Evolutionary conservation across 2,329 filamentous ascomycete species (phyloP), one percentile per base, ranked within the genome.

Genomic region (Talaromyces sp.): DNA sequence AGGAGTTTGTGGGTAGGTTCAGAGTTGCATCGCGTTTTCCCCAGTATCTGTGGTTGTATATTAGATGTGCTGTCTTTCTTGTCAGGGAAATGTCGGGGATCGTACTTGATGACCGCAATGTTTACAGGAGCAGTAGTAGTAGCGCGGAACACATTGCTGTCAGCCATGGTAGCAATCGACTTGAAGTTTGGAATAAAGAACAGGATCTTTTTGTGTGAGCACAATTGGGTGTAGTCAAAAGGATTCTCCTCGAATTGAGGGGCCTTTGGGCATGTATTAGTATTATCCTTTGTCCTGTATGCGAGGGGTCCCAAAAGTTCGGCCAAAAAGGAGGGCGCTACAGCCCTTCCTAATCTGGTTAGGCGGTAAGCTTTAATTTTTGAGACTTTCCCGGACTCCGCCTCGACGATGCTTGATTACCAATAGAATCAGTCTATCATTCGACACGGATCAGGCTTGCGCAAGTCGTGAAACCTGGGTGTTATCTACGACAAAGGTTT

Each of bases 121-220:
- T 98, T 98, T 75, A 98, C 94, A 15, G 94, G 95, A 47, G 95
- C 95, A 69, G 93, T 98, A 66, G 95, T 97, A 83, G 91, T 97
- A 71, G 95, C 92, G 73, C 93, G 90, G 83, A 96, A 93, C 73
- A 98, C 86, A 45, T 80, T 78, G 50, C 73, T 72, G 63, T 79
- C 76, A 47, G 74, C 72, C 76, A 79, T 79, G 61, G 61, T 56
- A 25, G 37, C 11, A n/a, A 41, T 31, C 8, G 56, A 45, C 56
- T 13, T 17, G 13, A 33, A 27, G 11, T 50, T 27, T 17, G 9
- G 25, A 7, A 37, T 25, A 37, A 22, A 39, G 31, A 37, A 22
- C 15, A 10, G 19, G 5, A 15, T 9, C 17, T 37, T 22, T 39
- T 22, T 35, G 11, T 37, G 52, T 10, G 3, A 22, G n/a, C 3